Percentiles rank a stretch among this genome's conserved stretches.
phyloP scores from a whole-genome alignment of 305 asterid genomes.

The Petunia hybrid region DNA sequence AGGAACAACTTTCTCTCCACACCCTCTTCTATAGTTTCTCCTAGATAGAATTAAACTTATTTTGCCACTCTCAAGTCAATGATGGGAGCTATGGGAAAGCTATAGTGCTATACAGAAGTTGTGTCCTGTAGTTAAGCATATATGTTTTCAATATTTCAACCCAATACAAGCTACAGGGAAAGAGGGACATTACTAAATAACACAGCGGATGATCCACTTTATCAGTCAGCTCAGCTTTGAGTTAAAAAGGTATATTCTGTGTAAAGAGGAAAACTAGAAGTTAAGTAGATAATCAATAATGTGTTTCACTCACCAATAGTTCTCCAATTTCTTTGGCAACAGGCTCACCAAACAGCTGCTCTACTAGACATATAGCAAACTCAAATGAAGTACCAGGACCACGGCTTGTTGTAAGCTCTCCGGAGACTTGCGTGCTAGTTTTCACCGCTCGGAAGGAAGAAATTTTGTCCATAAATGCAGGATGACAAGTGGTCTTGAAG shows the following conservation, averaged over 20 bases:
- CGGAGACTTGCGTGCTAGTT: slow-evolving; percentile 75
- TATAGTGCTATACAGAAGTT: neutral
- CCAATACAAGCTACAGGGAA: neutral
- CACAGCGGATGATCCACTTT: neutral
- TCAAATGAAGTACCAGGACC: slow-evolving; percentile 90
- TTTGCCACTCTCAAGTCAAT: neutral
- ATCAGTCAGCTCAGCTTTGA: neutral
- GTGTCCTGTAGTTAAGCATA: slow-evolving; percentile 17
- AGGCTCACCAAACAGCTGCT: slow-evolving; percentile 81
- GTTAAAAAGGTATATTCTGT: neutral
- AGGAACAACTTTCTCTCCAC: slow-evolving; percentile 24
- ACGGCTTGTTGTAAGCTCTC: slow-evolving; percentile 91
- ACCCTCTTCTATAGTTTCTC: neutral
- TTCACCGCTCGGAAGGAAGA: slow-evolving; percentile 85
- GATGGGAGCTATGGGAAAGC: slow-evolving; percentile 26
- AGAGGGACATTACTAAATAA: neutral
- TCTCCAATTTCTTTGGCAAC: slow-evolving; percentile 67
- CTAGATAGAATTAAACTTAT: neutral
- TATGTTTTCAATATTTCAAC: slow-evolving; percentile 6
- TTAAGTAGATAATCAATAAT: neutral
- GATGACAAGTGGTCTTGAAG: slow-evolving; percentile 86
- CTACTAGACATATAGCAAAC: slow-evolving; percentile 77
- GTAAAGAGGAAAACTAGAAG: neutral
- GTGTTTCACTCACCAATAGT: slow-evolving; percentile 55
- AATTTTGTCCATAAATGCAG: slow-evolving; percentile 89